Conservation (phyloP, 2,329 filamentous ascomycete genomes). For the Thielaviopsis musarum region DNA sequence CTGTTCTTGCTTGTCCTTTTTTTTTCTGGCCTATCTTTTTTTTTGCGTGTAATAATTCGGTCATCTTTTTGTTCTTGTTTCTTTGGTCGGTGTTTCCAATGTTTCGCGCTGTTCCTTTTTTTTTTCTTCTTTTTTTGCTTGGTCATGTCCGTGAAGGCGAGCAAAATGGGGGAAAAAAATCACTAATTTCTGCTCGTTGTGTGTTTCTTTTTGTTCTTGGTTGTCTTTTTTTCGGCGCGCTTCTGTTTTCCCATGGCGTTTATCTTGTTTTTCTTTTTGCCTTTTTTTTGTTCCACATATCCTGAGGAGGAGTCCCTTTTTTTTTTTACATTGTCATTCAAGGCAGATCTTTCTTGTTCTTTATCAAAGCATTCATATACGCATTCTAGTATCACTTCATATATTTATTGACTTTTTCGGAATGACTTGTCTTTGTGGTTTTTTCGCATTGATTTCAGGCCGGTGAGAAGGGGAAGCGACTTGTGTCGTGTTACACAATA, state of each 20-base stretch:
- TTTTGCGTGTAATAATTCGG: not conserved
- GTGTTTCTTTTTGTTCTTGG: not conserved
- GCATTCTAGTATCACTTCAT: not conserved
- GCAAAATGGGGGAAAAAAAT: not conserved
- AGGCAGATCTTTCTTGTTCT: not conserved
- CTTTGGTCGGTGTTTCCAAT: not conserved
- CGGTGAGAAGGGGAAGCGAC: too few species aligned
- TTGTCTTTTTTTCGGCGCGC: not conserved
- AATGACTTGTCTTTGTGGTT: not conserved
- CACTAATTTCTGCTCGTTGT: not conserved
- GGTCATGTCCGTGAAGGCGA: not conserved
- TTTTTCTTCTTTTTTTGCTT: not conserved
- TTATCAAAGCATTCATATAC: not conserved
- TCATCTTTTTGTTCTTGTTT: not conserved
- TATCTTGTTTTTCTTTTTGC: not conserved
- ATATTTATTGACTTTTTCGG: not conserved
- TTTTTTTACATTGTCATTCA: not conserved
- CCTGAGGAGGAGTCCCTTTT: not conserved
- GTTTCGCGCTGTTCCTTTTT: not conserved
- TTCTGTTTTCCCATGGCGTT: not conserved
- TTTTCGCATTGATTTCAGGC: not conserved
- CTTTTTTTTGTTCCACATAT: not conserved
- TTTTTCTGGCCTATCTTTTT: not conserved
- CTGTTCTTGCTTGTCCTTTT: conserved; percentile 5
- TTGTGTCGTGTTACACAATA: not conserved